Evolutionary conservation across 78 protist genomes (phyloP).

Genomic region (Cavenderia fasciculata): DNA sequence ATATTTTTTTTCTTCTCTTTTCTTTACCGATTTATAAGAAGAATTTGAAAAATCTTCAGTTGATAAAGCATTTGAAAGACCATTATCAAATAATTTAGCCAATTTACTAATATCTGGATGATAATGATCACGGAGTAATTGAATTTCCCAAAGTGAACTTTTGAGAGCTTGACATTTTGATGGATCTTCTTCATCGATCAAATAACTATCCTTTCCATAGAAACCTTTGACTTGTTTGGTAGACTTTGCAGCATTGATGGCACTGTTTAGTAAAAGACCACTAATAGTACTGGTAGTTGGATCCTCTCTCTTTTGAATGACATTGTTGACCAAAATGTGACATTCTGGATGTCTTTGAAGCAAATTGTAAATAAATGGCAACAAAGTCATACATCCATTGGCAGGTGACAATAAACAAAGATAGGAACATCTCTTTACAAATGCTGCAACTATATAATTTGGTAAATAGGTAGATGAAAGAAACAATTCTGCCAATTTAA

Average conservation of each 20-base stretch:
- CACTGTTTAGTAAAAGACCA: conserved; percentile 15
- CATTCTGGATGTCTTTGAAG: conserved; percentile 77
- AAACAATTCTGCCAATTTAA: conserved; percentile 71
- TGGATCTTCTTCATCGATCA: conserved; percentile 53
- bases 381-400: conserved; percentile 31
- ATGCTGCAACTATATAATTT: conserved; percentile 86
- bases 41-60: neutral
- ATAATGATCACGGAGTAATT: conserved; percentile 38
- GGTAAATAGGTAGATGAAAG: conserved; percentile 68
- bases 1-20: too few relatives aligned
- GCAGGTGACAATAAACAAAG: conserved; percentile 83
- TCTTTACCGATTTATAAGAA: conserved; percentile 31
- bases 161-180: conserved; percentile 63
- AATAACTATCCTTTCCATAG: conserved; percentile 76
- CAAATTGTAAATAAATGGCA: conserved; percentile 70
- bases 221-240: neutral
- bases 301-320: conserved; percentile 4
- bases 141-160: conserved; percentile 85
- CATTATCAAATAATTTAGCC: conserved; percentile 40
- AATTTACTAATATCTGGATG: conserved; percentile 51
- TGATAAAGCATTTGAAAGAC: conserved; percentile 1
- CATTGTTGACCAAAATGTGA: conserved; percentile 58
- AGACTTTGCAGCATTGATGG: neutral
- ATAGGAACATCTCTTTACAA: conserved; percentile 81
- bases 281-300: neutral